A percentile compares a stretch with the other conserved stretches of the same genome.
Evolutionary conservation across 148 eudicot genomes (phyloP).

Genomic region (Dysphania ambrosioides): DNA sequence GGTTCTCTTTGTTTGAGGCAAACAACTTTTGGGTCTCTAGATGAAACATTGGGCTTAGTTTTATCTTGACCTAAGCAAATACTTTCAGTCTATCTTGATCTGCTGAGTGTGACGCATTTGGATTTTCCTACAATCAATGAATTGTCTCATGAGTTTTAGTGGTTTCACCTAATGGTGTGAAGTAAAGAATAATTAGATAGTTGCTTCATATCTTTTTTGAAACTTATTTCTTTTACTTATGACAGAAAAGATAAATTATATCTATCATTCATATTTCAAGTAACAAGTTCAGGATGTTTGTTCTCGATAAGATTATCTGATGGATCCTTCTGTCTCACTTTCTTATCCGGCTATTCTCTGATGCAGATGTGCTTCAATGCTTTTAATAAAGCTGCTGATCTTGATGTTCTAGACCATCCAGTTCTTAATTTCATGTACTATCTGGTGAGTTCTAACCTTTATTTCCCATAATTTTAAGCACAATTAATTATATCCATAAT

Average conservation of each 20-base stretch:
- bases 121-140: too few species aligned
- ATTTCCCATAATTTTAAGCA: background rate
- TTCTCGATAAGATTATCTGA: background rate
- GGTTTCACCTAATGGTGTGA: background rate
- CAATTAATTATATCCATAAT: background rate
- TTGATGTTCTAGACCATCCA: slow-evolving; percentile 88
- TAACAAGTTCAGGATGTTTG: background rate
- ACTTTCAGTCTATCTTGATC: background rate
- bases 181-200: background rate
- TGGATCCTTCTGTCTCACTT: background rate
- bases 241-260: background rate
- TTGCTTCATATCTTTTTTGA: too few species aligned
- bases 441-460: slow-evolving; percentile 49
- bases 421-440: slow-evolving; percentile 67
- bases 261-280: background rate
- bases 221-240: background rate
- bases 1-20: too few species aligned
- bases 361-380: slow-evolving; percentile 91
- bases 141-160: background rate
- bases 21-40: too few species aligned
- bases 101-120: background rate
- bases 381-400: slow-evolving; percentile 74
- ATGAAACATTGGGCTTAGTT: background rate
- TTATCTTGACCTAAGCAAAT: background rate
- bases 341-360: background rate